Evolutionary conservation across 805 yeast genomes (phyloP).

Genomic region (Saccharomycopsis javanensis): DNA sequence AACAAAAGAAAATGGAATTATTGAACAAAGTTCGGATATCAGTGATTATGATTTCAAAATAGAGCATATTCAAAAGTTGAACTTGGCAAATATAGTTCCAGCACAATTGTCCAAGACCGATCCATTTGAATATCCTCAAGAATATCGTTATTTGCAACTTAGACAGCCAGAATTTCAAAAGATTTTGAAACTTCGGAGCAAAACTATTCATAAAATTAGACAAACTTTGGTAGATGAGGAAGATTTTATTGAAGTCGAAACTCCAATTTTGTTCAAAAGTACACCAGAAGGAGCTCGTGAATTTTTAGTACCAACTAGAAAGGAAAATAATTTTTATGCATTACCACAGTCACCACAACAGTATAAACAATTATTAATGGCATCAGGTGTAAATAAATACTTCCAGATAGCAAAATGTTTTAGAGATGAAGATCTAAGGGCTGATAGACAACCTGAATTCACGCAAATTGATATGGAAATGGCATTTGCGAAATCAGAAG

Average conservation of each 20-base stretch:
- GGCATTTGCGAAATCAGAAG: conserved; percentile 63
- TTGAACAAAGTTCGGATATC: conserved; percentile 17
- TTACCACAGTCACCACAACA: conserved; percentile 98
- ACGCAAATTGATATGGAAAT: conserved; percentile 96
- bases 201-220: conserved; percentile 41
- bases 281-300: conserved; percentile 99
- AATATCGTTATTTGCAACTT: conserved; percentile 72
- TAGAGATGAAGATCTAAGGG: conserved; percentile 89
- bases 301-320: conserved; percentile 85
- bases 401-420: conserved; percentile 92
- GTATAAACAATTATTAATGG: conserved; percentile 89
- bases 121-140: conserved; percentile 60
- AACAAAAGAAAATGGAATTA: conserved; percentile 6
- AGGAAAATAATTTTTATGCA: conserved; percentile 57
- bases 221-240: conserved; percentile 30
- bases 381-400: conserved; percentile 79
- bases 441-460: conserved; percentile 95
- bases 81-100: conserved; percentile 52
- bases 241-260: conserved; percentile 75
- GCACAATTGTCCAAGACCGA: conserved; percentile 49
- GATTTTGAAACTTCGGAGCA: conserved; percentile 46
- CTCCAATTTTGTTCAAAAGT: conserved; percentile 86
- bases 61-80: conserved; percentile 43
- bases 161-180: conserved; percentile 50
- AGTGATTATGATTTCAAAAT: conserved; percentile 50